These are phyloP conservation scores for Phalaenopsis aphrodite DNA, from an alignment of 106 monocot genomes.

Conservation along the genomic window DNA sequence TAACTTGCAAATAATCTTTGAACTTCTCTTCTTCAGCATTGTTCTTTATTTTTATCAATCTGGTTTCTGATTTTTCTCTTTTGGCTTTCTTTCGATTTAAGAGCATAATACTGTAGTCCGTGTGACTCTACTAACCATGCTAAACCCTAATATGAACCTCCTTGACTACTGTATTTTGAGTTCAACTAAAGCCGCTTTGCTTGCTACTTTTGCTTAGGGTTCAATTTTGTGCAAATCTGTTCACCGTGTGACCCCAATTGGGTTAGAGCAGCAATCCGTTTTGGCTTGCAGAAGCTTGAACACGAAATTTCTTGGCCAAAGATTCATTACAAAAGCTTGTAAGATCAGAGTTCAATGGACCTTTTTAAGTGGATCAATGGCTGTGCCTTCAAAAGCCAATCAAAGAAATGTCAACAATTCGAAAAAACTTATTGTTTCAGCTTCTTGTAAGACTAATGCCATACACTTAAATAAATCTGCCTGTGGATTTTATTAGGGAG, in stretches of 20 bases:
- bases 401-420: slow-evolving; percentile 1
- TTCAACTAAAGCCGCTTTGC: too few relatives aligned
- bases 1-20: too few relatives aligned
- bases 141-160: too few relatives aligned
- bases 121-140: neutral
- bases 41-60: neutral
- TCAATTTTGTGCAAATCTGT: too few relatives aligned
- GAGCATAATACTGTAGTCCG: neutral
- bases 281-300: slow-evolving; percentile 3
- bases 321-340: neutral
- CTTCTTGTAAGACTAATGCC: slow-evolving; percentile 13
- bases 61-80: neutral
- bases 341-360: slow-evolving; percentile 16
- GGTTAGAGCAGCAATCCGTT: neutral
- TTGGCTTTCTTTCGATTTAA: neutral
- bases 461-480: too few relatives aligned
- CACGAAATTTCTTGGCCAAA: slow-evolving; percentile 5
- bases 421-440: slow-evolving; percentile 21
- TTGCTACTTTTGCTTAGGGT: too few relatives aligned
- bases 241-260: neutral
- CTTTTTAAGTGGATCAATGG: slow-evolving; percentile 27
- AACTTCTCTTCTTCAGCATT: neutral
- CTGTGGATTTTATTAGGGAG: too few relatives aligned
- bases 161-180: too few relatives aligned
- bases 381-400: neutral